These are phyloP conservation scores for Acacia concinna DNA, from an alignment of 331 rosid genomes.

Conservation along the genomic window DNA sequence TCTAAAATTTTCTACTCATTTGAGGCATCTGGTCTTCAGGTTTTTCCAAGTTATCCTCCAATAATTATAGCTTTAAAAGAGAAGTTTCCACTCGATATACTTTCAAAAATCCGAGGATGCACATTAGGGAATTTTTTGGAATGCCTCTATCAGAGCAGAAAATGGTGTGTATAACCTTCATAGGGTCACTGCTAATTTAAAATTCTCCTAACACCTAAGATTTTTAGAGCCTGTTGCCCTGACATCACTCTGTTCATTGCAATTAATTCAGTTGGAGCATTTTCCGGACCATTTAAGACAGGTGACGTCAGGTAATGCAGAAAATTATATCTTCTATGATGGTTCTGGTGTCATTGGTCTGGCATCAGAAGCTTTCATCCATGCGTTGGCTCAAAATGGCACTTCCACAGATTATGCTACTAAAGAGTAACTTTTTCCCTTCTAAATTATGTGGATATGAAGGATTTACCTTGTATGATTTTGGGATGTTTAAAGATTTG, in stretches of 20 bases:
- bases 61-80: conserved; percentile 48
- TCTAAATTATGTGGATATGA: not conserved
- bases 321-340: conserved; percentile 52
- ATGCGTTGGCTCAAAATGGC: conserved; percentile 60
- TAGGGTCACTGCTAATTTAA: conserved; percentile 25
- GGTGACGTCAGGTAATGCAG: conserved; percentile 63
- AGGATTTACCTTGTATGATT: too few species aligned
- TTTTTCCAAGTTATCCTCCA: conserved; percentile 51
- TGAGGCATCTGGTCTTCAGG: conserved; percentile 50
- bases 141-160: conserved; percentile 41
- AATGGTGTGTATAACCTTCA: conserved; percentile 42
- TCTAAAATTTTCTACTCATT: conserved; percentile 28
- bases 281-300: conserved; percentile 43
- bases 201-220: conserved; percentile 8
- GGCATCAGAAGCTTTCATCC: conserved; percentile 66
- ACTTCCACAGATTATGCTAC: conserved; percentile 65
- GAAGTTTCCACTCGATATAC: conserved; percentile 70
- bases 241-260: conserved; percentile 24
- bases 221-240: not conserved
- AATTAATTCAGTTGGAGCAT: conserved; percentile 47
- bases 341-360: conserved; percentile 46
- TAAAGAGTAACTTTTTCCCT: conserved; percentile 54
- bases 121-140: conserved; percentile 59
- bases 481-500: too few species aligned
- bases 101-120: conserved; percentile 51